phyloP scores from a whole-genome alignment of 2,329 filamentous ascomycete genomes.

The Cordyceps tenuipes region DNA sequence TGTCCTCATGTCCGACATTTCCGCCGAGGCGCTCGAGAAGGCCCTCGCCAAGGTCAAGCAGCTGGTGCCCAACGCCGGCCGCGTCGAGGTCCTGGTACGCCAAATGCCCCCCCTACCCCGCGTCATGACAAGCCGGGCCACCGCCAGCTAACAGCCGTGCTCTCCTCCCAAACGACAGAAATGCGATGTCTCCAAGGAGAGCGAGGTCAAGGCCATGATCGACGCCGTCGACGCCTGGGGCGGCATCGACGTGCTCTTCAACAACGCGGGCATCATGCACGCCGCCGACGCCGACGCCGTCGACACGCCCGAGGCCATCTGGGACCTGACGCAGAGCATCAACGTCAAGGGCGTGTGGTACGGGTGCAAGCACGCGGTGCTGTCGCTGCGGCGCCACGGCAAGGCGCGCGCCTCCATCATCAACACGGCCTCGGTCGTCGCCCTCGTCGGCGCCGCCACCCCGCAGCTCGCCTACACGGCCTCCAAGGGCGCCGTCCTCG shows the following conservation, averaged over 20 bases:
- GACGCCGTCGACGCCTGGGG: slow-evolving; percentile 74
- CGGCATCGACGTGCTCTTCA: slow-evolving; percentile 87
- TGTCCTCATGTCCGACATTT: slow-evolving; percentile 81
- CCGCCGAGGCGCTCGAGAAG: slow-evolving; percentile 66
- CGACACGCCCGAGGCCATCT: slow-evolving; percentile 80
- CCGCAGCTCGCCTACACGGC: slow-evolving; percentile 90
- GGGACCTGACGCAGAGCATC: slow-evolving; percentile 88
- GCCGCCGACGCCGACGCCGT: slow-evolving; percentile 70
- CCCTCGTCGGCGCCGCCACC: slow-evolving; percentile 76
- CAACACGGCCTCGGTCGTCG: slow-evolving; percentile 87
- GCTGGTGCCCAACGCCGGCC: slow-evolving; percentile 53
- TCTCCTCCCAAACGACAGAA: slow-evolving; percentile 17
- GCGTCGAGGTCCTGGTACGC: slow-evolving; percentile 51
- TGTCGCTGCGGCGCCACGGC: slow-evolving; percentile 67
- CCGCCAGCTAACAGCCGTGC: background rate
- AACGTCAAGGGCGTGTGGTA: slow-evolving; percentile 99
- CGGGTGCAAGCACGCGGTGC: slow-evolving; percentile 83
- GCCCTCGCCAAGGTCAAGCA: slow-evolving; percentile 67
- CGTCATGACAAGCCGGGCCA: background rate
- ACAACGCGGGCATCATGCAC: slow-evolving; percentile 98
- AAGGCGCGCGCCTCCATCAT: slow-evolving; percentile 79
- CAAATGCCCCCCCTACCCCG: background rate
- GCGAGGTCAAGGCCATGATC: slow-evolving; percentile 66
- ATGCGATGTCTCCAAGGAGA: slow-evolving; percentile 79
- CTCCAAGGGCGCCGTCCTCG: slow-evolving; percentile 85